Evolutionary conservation across 108 stramenopile genomes (phyloP), one percentile per base, ranked within the genome.

Genomic region (Phaeodactylum tricornutum): DNA sequence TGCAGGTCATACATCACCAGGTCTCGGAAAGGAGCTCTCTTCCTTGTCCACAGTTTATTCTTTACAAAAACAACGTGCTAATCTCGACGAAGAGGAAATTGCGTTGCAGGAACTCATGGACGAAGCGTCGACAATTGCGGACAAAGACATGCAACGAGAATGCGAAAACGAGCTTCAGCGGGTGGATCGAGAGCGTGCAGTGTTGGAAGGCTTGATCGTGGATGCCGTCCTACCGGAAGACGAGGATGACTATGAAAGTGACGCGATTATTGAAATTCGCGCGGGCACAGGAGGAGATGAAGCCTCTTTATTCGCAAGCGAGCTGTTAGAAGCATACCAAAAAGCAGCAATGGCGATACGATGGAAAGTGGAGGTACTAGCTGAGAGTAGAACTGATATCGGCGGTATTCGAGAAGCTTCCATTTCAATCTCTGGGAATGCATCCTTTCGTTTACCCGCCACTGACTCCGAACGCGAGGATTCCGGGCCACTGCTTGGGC

Each of bases 211-310:
- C 28, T 60, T 52, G 31, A 72, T 90, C 17, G 47, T 69, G 6
- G 48, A 64, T 34, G 77, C 81, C 0, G 43, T 85, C 6, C 52
- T 90, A 4, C 87, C 87, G 26, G 59, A 65, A 9, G 75, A 91
- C 62, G 79, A 81, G 35, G 72, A 84, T 52, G 84, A 91, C 57
- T 53, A 16, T 47, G 42, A 50, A 12, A 71, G 74, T 22, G 77
- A 89, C 64, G 85, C 82, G n/a, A 88, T 97, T 50, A 61, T 97
- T 39, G 96, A 97, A 59, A 86, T 97, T 27, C 72, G 96, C 55
- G 94, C 96, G 1, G 96, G 96, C 6, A 94, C 94, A 16, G 96
- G 96, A 23, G 96, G 96, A 1, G 94, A 95, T 45, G 96, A 97
- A 67, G 96, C 96, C 22, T 65, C 79, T 2, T 47, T 94, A n/a